Evolutionary conservation across 495 filamentous ascomycete genomes (phyloP).

Genomic region (Talaromyces liani): DNA sequence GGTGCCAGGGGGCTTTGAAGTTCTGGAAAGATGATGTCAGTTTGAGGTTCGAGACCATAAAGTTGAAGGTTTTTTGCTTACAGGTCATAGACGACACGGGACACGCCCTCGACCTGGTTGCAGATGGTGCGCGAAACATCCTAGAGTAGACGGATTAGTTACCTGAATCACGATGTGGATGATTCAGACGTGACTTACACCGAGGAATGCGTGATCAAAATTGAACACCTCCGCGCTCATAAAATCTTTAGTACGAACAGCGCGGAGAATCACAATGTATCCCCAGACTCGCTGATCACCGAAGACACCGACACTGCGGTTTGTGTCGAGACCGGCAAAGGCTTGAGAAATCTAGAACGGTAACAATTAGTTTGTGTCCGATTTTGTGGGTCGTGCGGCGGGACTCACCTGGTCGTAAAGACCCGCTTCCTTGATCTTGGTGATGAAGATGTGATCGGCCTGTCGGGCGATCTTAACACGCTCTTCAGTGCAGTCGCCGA

Average conservation of each 20-base stretch:
- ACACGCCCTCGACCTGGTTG: slow-evolving; percentile 20
- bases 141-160: slow-evolving; percentile 2
- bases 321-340: slow-evolving; percentile 68
- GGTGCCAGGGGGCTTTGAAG: slow-evolving; percentile 21
- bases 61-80: slow-evolving; percentile 11
- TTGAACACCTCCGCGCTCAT: slow-evolving; percentile 75
- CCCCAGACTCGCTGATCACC: slow-evolving; percentile 62
- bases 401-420: slow-evolving; percentile 50
- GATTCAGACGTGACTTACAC: neutral
- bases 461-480: slow-evolving; percentile 72
- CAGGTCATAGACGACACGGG: slow-evolving; percentile 20
- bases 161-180: neutral
- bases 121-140: slow-evolving; percentile 15
- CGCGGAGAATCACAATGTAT: slow-evolving; percentile 53
- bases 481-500: slow-evolving; percentile 80
- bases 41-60: neutral
- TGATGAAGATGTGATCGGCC: slow-evolving; percentile 77
- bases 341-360: slow-evolving; percentile 63
- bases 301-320: slow-evolving; percentile 48
- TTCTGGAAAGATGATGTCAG: slow-evolving; percentile 12
- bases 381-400: too few relatives aligned
- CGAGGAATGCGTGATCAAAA: slow-evolving; percentile 58
- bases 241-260: slow-evolving; percentile 71
- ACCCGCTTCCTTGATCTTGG: slow-evolving; percentile 75
- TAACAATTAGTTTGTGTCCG: too few relatives aligned